Evolutionary conservation across 2,329 filamentous ascomycete genomes (phyloP).

Genomic region (Fusarium keratoplasticum): DNA sequence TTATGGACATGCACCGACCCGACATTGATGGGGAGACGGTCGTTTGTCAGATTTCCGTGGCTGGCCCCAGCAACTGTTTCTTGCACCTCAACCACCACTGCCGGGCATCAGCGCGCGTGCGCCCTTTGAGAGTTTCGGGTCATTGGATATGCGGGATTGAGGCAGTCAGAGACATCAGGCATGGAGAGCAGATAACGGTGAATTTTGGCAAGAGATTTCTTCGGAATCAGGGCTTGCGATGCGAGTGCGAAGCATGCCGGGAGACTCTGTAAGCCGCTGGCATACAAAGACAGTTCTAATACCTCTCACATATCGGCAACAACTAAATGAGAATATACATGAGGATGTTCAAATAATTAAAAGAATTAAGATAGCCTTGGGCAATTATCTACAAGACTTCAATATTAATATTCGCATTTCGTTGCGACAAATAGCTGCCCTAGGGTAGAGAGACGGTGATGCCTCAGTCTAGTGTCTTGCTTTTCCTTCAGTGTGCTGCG

Average conservation of each 20-base stretch:
- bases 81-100: background rate
- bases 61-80: background rate
- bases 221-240: constrained; percentile 2
- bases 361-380: background rate
- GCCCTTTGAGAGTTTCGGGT: background rate
- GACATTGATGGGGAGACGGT: background rate
- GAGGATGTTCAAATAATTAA: background rate
- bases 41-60: background rate
- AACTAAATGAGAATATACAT: background rate
- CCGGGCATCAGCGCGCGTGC: background rate
- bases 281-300: background rate
- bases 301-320: background rate
- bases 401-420: background rate
- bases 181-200: background rate
- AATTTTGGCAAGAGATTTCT: constrained; percentile 5
- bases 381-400: background rate
- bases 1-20: constrained; percentile 3
- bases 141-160: constrained; percentile 1
- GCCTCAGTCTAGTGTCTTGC: background rate
- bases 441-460: background rate
- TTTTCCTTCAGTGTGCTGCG: no score
- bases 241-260: background rate
- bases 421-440: background rate
- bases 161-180: background rate
- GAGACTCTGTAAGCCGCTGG: background rate